Conservation (phyloP, 1,139 yeast genomes). For the Diutina pseudorugosa region DNA sequence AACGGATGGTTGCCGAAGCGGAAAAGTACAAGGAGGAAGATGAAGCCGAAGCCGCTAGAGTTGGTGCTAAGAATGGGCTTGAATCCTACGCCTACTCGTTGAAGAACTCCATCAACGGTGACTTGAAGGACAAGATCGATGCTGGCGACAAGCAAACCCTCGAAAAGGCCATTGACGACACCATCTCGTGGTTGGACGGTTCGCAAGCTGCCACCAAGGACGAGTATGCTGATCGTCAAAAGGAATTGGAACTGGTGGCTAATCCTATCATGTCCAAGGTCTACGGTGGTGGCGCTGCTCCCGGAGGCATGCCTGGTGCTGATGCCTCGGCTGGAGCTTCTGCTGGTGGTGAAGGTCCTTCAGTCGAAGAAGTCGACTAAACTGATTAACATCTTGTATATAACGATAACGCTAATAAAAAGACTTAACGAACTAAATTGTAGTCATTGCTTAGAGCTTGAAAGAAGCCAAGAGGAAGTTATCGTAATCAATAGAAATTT, state of each 20-base stretch:
- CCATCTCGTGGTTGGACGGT: constrained; percentile 1
- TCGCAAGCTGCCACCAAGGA: constrained; percentile 1
- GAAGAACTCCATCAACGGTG: constrained; percentile 10
- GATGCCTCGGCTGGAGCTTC: not conserved
- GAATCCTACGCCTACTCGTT: constrained; percentile 3
- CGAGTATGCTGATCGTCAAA: constrained; percentile 1
- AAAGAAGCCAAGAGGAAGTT: too few species aligned
- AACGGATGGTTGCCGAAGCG: constrained; percentile 91
- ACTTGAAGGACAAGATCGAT: constrained; percentile 46
- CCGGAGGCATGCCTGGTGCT: constrained; percentile 11
- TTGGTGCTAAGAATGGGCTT: not conserved
- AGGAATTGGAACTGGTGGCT: constrained; percentile 5
- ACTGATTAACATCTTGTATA: not conserved
- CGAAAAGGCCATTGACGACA: constrained; percentile 6
- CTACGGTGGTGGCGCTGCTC: constrained; percentile 16
- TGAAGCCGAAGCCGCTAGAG: constrained; percentile 7
- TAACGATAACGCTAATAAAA: too few species aligned
- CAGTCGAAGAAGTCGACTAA: constrained; percentile 5
- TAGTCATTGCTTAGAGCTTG: too few species aligned
- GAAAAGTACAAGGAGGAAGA: constrained; percentile 86
- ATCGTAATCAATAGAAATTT: too few species aligned
- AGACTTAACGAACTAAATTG: too few species aligned
- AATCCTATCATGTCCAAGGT: constrained; percentile 3
- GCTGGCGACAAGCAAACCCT: constrained; percentile 16
- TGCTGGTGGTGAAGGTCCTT: constrained; percentile 4